These are phyloP conservation scores for Amanita jacksonii DNA, from an alignment of 768 basidiomycete species.

Conservation along the genomic window DNA sequence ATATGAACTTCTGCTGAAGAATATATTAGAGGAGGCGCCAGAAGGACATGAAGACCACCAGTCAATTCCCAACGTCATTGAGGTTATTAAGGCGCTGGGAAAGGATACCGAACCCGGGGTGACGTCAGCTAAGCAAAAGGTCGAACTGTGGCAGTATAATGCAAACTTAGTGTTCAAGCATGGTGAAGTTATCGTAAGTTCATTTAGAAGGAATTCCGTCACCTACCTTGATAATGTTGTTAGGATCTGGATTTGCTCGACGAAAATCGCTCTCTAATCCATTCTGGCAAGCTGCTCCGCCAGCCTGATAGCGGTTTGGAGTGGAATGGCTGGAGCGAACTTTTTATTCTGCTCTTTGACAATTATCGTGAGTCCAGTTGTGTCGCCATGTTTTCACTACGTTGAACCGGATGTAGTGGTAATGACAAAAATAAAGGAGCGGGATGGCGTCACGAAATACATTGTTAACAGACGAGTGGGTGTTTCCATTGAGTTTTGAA, in stretches of 20 bases:
- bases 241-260: conserved; percentile 85
- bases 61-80: conserved; percentile 80
- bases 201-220: not conserved
- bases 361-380: conserved; percentile 63
- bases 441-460: conserved; percentile 66
- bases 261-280: conserved; percentile 75
- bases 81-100: conserved; percentile 76
- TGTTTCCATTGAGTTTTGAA: conserved; percentile 6
- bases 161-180: conserved; percentile 67
- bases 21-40: conserved; percentile 71
- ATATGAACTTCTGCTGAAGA: conserved; percentile 76
- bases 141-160: conserved; percentile 81
- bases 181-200: conserved; percentile 58
- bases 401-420: conserved; percentile 45
- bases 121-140: conserved; percentile 75
- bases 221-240: not conserved
- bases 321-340: conserved; percentile 74
- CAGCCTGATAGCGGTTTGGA: conserved; percentile 77
- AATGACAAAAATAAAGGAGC: conserved; percentile 71
- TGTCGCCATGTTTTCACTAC: conserved; percentile 6
- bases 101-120: conserved; percentile 87
- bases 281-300: conserved; percentile 71
- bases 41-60: conserved; percentile 68
- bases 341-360: conserved; percentile 87
- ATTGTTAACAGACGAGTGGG: conserved; percentile 68